Evolutionary conservation across 306 rosid species (phyloP).

Genomic region (Arachis stenosperma): DNA sequence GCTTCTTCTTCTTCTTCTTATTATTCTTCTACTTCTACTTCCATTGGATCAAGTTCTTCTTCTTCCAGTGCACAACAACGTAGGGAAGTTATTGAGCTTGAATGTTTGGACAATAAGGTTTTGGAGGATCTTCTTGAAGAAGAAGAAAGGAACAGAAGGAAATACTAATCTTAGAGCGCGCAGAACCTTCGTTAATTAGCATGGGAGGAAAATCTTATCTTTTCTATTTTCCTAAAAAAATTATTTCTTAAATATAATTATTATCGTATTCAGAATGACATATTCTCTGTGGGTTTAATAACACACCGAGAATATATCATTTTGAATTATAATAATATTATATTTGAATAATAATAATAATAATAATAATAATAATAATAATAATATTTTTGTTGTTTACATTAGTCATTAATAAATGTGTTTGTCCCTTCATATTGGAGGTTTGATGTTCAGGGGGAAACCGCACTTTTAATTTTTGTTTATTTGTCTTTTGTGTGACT

Average conservation of each 20-base stretch:
- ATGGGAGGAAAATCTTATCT: no score
- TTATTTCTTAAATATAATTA: no score
- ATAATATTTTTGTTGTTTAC: no score
- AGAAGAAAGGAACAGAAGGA: constrained; percentile 8
- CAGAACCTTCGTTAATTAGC: no score
- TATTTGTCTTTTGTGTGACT: no score
- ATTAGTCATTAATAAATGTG: not conserved
- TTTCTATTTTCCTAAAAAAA: no score
- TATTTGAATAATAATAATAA: no score
- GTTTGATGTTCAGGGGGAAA: not conserved
- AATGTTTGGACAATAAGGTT: constrained; percentile 46
- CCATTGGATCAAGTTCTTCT: constrained; percentile 36
- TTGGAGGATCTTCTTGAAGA: constrained; percentile 49
- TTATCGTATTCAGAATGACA: no score
- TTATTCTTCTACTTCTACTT: not conserved
- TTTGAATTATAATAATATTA: no score
- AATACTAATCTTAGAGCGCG: not conserved
- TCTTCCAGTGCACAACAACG: not conserved
- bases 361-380: no score
- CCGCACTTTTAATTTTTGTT: not conserved
- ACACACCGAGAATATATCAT: no score
- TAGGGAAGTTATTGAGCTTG: constrained; percentile 44
- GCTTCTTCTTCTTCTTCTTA: not conserved
- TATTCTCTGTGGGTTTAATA: no score
- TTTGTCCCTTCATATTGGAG: not conserved